Evolutionary conservation across 768 basidiomycete genomes (phyloP), one percentile per base, ranked within the genome.

Genomic region (Lentinula aciculospora): DNA sequence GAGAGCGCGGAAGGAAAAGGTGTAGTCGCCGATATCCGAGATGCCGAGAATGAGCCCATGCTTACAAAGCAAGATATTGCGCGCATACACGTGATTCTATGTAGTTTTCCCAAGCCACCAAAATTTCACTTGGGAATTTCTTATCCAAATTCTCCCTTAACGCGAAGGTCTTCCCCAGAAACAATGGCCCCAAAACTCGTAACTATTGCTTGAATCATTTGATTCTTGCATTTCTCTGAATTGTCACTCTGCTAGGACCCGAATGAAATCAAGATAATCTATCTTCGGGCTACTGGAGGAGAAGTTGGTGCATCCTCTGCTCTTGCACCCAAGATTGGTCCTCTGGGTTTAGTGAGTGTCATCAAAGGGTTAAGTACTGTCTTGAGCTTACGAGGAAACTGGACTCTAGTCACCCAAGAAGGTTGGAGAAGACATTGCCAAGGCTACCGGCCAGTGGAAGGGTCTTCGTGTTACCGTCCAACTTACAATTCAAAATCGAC

Each of bases 341-440:
- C 97, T 79, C 87, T 99, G 64, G 96, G 96, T 90, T 80, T 99
- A 72, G 96, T 98, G 72, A 68, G 94, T 76, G 3, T 46, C 45
- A 5, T 25, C 7, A 28, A 29, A n/a, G 10, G 37, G 27, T 27
- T 39, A 56, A 31, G 58, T 31, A 39, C 45, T 51, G 3, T 49
- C 53, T 46, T 53, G 32, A 42, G 49, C 17, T 21, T 34, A 27
- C 23, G 25, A 53, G 34, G 53, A 37, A 10, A 63, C 69, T 58
- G 70, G 32, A 34, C 51, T 58, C 50, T 65, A 98, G 97, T 98
- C 97, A 59, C 97, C 97, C 66, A 99, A 99, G 82, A 98, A 98
- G 81, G 97, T 99, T 76, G 97, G 97, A 77, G 97, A 99, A 92
- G 97, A 99, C 78, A 99, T 99, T 72, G 97, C 97, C 67, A 99